Evolutionary conservation across 208 protist species (phyloP), one percentile per base, ranked within the genome.

Genomic region (Tritrichomonas foetus): DNA sequence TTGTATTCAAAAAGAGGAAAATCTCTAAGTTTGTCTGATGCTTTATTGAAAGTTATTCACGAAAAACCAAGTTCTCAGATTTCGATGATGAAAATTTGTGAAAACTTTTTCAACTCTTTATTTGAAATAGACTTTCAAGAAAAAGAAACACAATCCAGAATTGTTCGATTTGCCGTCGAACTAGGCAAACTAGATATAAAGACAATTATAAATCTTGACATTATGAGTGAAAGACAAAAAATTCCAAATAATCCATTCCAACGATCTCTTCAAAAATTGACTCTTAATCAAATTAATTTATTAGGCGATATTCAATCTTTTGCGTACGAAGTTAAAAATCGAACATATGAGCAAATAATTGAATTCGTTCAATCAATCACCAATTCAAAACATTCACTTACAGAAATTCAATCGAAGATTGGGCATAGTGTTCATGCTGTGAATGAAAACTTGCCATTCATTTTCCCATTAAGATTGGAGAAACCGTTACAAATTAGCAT

Each of bases 361-460:
- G 44, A 89, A 57, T 89, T 33, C 27, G 44, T 89, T 16, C 41
- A 44, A 36, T 0, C 27, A 57, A 49, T 50, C 3, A 57, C 78
- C 0, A 53, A 89, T 50, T 55, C 41, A 13, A 39, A 13, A 39
- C 44, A 13, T 20, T 36, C 41, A 39, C 39, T 89, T 5, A 39
- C 14, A 20, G 78, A 89, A 57, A 53, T 53, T 20, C 44, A 89
- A 22, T 16, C 53, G 11, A 57, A 55, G 2, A n/a, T 89, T 9
- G 11, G 1, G n/a, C n/a, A 89, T 0, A 39, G 11, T 14, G 25
- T 39, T 9, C 41, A 44, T 13, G 47, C 33, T 20, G n/a, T 57
- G 8, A 89, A 89, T 47, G 27, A 89, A 50, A 89, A 89, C 27
- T 16, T 89, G 13, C 78, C 78, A 39, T 89, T 89, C 27, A 89